Base-by-base conservation (phyloP, 805 yeast species). In the Teunomyces gatunensis region DNA sequence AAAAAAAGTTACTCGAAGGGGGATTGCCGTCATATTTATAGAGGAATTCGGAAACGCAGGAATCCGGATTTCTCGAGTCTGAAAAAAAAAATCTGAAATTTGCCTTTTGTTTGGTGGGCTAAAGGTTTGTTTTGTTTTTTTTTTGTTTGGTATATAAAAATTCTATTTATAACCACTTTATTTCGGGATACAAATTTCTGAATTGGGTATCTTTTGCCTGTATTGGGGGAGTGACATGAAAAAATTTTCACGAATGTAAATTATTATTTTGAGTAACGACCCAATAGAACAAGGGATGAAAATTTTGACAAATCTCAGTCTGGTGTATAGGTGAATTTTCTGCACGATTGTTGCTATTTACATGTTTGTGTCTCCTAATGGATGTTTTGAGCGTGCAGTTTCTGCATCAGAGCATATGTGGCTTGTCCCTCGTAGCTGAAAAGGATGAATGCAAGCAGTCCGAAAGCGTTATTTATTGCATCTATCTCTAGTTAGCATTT, bases 21-120 rank as follows among this genome's bases (percentile, higher is more conserved):
- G 34, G 39, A 40, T 36, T 13, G 10, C 21, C 25, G 36, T 27
- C 32, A 36, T 37, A 42, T 47, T 47, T 47, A 47, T 47, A 47
- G 27, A 9, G 20, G 30, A 39, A 25, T 12, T 43, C 6, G 34
- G 25, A 6, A 10, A 18, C 15, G 12, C n/a, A 23, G 13, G 12
- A 9, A 17, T 15, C 27, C 39, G 28, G 33, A 34, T 12, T 28
- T 43, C 11, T 21, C 12, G 20, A 12, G 20, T 20, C 17, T 6
- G 20, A 23, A 23, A 21, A 23, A 37, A 37, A 37, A 11, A 12
- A n/a, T 21, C 11, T 11, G 25, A 20, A 37, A 37, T 20, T 18
- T 37, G n/a, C 25, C 12, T 37, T 37, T 37, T 37, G 25, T n/a
- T 36, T 13, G 20, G 27, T 13, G 18, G 28, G 6, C 18, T n/a